Conservation (phyloP, 1,284 basidiomycete species). For the Leccinum ponderosum region DNA sequence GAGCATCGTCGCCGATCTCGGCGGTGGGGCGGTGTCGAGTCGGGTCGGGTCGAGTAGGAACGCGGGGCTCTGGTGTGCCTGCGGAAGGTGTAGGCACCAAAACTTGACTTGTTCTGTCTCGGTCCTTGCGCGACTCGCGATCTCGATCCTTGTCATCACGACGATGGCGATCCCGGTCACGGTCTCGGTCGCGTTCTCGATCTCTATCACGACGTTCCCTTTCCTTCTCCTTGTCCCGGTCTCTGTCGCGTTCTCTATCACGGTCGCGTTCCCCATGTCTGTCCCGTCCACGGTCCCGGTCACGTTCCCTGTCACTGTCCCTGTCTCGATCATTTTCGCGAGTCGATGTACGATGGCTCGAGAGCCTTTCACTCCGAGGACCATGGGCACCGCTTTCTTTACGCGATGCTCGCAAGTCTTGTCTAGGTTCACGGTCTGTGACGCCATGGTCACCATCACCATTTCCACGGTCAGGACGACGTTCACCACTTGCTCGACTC, state of each 20-base stretch:
- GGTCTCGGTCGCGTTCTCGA: constrained; percentile 42
- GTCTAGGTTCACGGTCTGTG: constrained; percentile 44
- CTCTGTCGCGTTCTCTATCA: constrained; percentile 42
- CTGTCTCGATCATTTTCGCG: constrained; percentile 42
- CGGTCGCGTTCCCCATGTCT: constrained; percentile 46
- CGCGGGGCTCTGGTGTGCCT: constrained; percentile 47
- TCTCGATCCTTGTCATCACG: constrained; percentile 42
- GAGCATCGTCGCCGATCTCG: constrained; percentile 49
- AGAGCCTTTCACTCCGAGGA: constrained; percentile 44
- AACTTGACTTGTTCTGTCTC: constrained; percentile 42
- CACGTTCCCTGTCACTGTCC: constrained; percentile 46
- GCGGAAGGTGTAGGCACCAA: constrained; percentile 30
- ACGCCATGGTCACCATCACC: constrained; percentile 45
- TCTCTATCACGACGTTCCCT: constrained; percentile 43
- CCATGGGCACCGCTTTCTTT: constrained; percentile 48
- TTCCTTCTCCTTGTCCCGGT: constrained; percentile 42
- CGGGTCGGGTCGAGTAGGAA: constrained; percentile 59
- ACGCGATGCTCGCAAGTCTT: constrained; percentile 44
- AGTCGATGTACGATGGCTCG: constrained; percentile 37
- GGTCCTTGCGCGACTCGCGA: constrained; percentile 50
- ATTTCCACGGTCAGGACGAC: constrained; percentile 52
- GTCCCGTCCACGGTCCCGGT: constrained; percentile 47
- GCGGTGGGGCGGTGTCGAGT: constrained; percentile 50
- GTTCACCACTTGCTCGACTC: constrained; percentile 68
- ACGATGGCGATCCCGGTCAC: constrained; percentile 39